Base-by-base conservation (phyloP, 495 filamentous ascomycete species). In the Hypoxylon lienhwacheense region DNA sequence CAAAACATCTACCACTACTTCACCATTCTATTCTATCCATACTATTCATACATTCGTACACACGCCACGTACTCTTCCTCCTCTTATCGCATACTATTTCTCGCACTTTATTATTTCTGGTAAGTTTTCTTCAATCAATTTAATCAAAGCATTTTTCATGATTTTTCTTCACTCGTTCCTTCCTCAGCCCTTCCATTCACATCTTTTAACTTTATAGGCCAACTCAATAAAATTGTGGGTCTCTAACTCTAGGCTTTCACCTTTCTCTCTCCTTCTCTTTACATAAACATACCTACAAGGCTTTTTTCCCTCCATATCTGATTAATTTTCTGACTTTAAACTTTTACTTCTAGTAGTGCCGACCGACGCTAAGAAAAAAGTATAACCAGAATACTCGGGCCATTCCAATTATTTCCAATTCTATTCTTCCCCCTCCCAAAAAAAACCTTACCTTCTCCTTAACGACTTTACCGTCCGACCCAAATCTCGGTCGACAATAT, bases 401-500 rank as follows among this genome's bases (percentile, higher is more conserved):
- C n/a, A n/a, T n/a, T n/a, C n/a, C n/a, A n/a, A n/a, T n/a, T n/a
- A n/a, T n/a, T n/a, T n/a, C n/a, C n/a, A n/a, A n/a, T n/a, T n/a
- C n/a, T n/a, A n/a, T n/a, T n/a, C n/a, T n/a, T n/a, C n/a, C n/a
- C n/a, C n/a, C n/a, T n/a, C n/a, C n/a, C n/a, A n/a, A n/a, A n/a
- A n/a, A n/a, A n/a, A n/a, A n/a, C n/a, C n/a, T n/a, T n/a, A n/a
- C n/a, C 36, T 21, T 34, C 32, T 29, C 34, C 22, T 43, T 8
- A 32, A n/a, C 21, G 21, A 43, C 12, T 29, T 6, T 47, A 25
- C 42, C 37, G 14, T 39, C 47, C 40, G 7, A 54, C 32, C 43
- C 14, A 17, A n/a, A 26, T 45, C 36, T 57, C 55, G 53, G 36
- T 57, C 51, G 40, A 51, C 75, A 87, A 70, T 55, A 96, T 96